phyloP scores from a whole-genome alignment of 1,284 basidiomycete species.

The Apiotrichum porosum region DNA sequence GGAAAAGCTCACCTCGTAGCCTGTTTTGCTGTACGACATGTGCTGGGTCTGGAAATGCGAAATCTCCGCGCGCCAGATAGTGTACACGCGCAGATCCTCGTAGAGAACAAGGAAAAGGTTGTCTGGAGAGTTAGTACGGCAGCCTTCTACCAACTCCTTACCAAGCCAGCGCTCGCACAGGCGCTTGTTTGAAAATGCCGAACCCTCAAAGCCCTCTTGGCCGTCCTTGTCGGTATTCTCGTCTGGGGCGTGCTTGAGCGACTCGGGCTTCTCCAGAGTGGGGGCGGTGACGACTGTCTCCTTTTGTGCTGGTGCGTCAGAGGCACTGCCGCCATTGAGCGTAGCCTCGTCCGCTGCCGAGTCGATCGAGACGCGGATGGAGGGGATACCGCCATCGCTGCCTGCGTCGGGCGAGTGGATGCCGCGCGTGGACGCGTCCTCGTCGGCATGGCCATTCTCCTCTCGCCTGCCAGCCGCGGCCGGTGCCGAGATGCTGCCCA shows the following conservation, averaged over 20 bases:
- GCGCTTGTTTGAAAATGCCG: conserved; percentile 93
- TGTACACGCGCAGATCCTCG: conserved; percentile 98
- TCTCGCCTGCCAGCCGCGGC: neutral
- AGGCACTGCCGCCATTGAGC: no score
- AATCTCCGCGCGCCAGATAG: conserved; percentile 98
- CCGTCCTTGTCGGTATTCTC: conserved; percentile 46
- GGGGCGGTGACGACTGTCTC: conserved; percentile 19
- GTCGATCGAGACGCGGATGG: conserved; percentile 82
- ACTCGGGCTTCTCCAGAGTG: conserved; percentile 47
- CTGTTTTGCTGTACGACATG: conserved; percentile 93
- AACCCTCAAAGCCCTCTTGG: conserved; percentile 52
- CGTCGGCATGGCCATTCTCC: conserved; percentile 53
- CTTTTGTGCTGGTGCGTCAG: no score
- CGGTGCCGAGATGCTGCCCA: neutral
- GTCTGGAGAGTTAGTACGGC: conserved; percentile 43
- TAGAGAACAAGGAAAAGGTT: conserved; percentile 98
- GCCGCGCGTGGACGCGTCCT: conserved; percentile 62
- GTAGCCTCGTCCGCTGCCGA: no score
- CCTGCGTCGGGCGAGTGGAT: conserved; percentile 12
- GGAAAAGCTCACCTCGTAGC: conserved; percentile 64
- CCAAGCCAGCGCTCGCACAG: conserved; percentile 94
- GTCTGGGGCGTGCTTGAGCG: conserved; percentile 35
- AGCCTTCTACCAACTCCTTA: conserved; percentile 6
- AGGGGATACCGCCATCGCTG: conserved; percentile 52
- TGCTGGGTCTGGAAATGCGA: conserved; percentile 96